Conservation (phyloP, 1,139 yeast species). For the Hyphopichia pseudoburtonii region DNA sequence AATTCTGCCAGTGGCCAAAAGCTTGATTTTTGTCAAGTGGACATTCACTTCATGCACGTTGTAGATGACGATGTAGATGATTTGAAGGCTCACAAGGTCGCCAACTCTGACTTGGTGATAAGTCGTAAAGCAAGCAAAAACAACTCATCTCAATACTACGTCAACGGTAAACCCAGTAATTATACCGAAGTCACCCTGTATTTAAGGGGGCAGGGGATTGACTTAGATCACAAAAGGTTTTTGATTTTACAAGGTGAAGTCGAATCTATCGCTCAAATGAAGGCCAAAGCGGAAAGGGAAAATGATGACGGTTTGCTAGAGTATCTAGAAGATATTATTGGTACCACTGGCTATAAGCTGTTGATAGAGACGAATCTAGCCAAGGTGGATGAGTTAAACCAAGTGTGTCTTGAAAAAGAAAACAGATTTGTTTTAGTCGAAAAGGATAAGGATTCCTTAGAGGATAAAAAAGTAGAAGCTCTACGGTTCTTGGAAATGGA, state of each 20-base stretch:
- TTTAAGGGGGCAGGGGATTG: constrained; percentile 83
- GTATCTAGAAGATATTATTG: constrained; percentile 94
- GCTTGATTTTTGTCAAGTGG: constrained; percentile 80
- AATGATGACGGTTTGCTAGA: constrained; percentile 93
- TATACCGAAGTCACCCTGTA: constrained; percentile 79
- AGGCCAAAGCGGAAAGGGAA: constrained; percentile 90
- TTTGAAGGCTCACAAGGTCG: constrained; percentile 37
- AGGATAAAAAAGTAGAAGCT: constrained; percentile 69
- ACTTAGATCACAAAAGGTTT: constrained; percentile 91
- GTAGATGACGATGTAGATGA: constrained; percentile 56
- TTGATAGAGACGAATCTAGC: constrained; percentile 65
- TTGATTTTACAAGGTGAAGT: constrained; percentile 97
- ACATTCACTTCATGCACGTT: constrained; percentile 85
- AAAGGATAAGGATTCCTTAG: constrained; percentile 70
- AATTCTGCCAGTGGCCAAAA: constrained; percentile 67
- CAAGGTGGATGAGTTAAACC: constrained; percentile 70
- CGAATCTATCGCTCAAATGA: constrained; percentile 98
- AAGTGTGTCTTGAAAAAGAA: constrained; percentile 77
- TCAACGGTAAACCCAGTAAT: constrained; percentile 67
- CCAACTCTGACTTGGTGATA: constrained; percentile 63
- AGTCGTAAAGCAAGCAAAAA: constrained; percentile 78
- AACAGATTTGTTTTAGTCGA: constrained; percentile 77
- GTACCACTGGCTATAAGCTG: constrained; percentile 81
- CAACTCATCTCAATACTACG: constrained; percentile 75
- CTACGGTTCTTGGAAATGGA: constrained; percentile 65